Evolutionary conservation across 805 yeast species (phyloP).

Genomic region (Sugiyamaella smithiae): DNA sequence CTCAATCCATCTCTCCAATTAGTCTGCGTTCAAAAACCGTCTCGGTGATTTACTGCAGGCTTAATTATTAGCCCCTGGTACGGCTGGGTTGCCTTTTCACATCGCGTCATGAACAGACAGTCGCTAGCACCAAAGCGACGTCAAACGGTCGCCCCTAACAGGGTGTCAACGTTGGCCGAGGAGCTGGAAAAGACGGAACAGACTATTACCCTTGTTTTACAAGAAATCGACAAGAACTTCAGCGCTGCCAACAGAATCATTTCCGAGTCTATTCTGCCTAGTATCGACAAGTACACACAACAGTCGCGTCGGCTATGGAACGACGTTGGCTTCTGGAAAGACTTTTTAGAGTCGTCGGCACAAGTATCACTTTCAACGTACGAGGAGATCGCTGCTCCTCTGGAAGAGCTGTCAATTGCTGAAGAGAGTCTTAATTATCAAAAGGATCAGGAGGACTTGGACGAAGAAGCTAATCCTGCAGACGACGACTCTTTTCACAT

Average conservation of each 20-base stretch:
- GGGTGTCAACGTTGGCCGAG: conserved; percentile 25
- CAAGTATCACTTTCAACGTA: conserved; percentile 57
- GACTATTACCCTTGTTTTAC: conserved; percentile 71
- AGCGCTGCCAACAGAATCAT: conserved; percentile 65
- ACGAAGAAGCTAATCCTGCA: background rate
- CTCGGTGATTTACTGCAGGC: too few species aligned
- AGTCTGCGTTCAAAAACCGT: too few species aligned
- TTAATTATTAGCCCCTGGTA: too few species aligned
- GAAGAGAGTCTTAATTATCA: conserved; percentile 20
- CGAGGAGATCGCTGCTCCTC: conserved; percentile 37
- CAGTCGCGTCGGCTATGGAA: conserved; percentile 62
- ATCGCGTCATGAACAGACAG: conserved; percentile 7
- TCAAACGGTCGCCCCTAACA: background rate
- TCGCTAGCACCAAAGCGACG: conserved; percentile 13
- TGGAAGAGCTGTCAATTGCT: conserved; percentile 11
- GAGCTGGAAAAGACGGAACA: conserved; percentile 71
- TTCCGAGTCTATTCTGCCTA: conserved; percentile 65
- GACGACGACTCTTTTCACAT: background rate
- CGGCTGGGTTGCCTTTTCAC: background rate
- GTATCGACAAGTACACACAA: conserved; percentile 56
- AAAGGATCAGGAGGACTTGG: conserved; percentile 2
- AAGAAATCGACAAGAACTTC: conserved; percentile 73
- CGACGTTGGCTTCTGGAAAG: conserved; percentile 61
- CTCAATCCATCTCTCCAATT: too few species aligned
- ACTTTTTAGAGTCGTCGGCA: conserved; percentile 72